These are phyloP conservation scores for Pachysandra terminalis DNA, from an alignment of 164 flowering plant genomes.

Conservation along the genomic window DNA sequence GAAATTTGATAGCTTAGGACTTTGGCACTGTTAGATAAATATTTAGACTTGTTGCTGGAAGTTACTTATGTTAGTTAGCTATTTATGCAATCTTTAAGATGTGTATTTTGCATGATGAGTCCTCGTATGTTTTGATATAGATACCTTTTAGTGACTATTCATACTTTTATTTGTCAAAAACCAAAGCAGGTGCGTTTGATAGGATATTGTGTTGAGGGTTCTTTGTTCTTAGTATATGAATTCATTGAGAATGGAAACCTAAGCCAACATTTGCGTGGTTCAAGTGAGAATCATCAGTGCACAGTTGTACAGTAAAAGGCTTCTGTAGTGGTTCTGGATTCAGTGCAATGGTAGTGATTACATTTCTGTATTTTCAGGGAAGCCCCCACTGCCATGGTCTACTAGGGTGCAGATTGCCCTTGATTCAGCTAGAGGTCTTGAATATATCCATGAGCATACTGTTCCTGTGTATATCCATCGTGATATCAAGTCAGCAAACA, in stretches of 20 bases:
- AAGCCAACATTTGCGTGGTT: constrained; percentile 71
- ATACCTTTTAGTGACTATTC: not conserved
- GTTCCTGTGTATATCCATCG: constrained; percentile 95
- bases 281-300: constrained; percentile 36
- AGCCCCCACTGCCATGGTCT: constrained; percentile 74
- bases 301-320: not conserved
- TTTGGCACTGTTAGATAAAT: not conserved
- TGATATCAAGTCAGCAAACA: constrained; percentile 93
- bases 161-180: not conserved
- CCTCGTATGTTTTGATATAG: not conserved
- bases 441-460: constrained; percentile 94
- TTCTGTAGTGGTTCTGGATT: not conserved
- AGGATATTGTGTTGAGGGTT: constrained; percentile 79
- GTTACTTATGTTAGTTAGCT: no score
- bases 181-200: constrained; percentile 80
- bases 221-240: constrained; percentile 82
- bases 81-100: not conserved
- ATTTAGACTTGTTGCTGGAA: not conserved
- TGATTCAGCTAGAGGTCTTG: constrained; percentile 97
- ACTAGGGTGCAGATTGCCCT: constrained; percentile 90
- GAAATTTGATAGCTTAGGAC: not conserved
- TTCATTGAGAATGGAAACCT: constrained; percentile 89
- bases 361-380: constrained; percentile 35
- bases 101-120: not conserved
- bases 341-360: not conserved